A percentile compares a stretch with the other conserved stretches of the same genome.
phyloP scores from a whole-genome alignment of 345 rosid genomes.

The Boechera retrofracta region DNA sequence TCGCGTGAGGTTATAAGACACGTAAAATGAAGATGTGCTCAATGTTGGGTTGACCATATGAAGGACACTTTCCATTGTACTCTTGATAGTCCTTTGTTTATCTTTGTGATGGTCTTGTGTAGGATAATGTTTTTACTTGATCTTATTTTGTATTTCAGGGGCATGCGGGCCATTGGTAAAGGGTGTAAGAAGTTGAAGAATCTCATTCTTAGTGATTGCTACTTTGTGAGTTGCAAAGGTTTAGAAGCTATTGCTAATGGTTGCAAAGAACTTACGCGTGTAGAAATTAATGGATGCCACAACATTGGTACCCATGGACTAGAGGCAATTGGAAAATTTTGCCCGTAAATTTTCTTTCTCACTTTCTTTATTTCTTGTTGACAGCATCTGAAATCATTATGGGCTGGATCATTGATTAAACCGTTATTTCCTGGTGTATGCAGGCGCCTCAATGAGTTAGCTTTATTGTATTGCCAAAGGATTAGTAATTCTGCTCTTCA shows the following conservation, averaged over 20 bases:
- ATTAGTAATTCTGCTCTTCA: conserved; percentile 68
- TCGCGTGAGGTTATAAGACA: neutral
- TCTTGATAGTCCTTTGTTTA: conserved; percentile 2
- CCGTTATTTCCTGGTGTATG: conserved; percentile 27
- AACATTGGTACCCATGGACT: conserved; percentile 81
- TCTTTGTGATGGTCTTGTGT: conserved; percentile 8
- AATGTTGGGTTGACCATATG: neutral
- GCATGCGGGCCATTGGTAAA: conserved; percentile 68
- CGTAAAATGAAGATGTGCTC: neutral
- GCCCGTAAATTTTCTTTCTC: conserved; percentile 60
- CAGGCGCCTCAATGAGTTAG: conserved; percentile 82
- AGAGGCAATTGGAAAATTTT: conserved; percentile 79
- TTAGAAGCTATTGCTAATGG: conserved; percentile 81
- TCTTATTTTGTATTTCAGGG: conserved; percentile 58
- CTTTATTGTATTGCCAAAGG: conserved; percentile 86
- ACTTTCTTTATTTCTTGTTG: neutral
- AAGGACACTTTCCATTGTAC: conserved; percentile 16
- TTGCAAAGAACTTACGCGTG: conserved; percentile 77
- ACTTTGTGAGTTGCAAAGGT: conserved; percentile 74
- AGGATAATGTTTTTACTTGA: conserved; percentile 29
- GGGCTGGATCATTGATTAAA: conserved; percentile 9
- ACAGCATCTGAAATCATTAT: neutral
- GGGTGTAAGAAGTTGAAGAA: conserved; percentile 83
- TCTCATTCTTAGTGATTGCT: conserved; percentile 82
- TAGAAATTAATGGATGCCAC: conserved; percentile 94